Evolutionary conservation across 1,139 yeast species (phyloP).

Genomic region (Hemisphaericaspora lyxosophila): DNA sequence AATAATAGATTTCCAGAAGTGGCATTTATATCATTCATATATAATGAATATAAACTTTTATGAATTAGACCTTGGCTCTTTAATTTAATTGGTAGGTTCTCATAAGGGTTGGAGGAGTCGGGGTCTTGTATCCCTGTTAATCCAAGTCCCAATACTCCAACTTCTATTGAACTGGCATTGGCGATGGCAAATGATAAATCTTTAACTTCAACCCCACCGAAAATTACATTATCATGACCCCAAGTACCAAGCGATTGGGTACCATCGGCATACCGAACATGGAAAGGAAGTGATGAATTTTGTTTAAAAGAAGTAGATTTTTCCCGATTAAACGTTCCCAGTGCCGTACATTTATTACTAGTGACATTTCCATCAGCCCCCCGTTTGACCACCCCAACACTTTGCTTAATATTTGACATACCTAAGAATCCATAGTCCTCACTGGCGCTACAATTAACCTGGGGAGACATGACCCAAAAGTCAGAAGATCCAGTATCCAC

Average conservation of each 20-base stretch:
- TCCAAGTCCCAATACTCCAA: conserved; percentile 58
- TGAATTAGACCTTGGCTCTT: conserved; percentile 46
- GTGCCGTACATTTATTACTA: conserved; percentile 34
- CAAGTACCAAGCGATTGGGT: conserved; percentile 61
- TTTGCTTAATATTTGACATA: no score
- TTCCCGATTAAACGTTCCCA: conserved; percentile 41
- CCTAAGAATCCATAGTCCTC: no score
- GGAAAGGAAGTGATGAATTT: conserved; percentile 44
- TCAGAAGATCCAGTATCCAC: conserved; percentile 51
- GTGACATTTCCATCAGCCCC: no score
- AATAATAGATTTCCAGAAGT: conserved; percentile 26
- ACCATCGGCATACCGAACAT: conserved; percentile 71
- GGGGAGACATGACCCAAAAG: conserved; percentile 44
- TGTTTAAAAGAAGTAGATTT: conserved; percentile 31
- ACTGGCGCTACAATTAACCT: conserved; percentile 34
- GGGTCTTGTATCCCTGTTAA: conserved; percentile 50
- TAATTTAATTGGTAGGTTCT: conserved; percentile 33
- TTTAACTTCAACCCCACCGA: conserved; percentile 43
- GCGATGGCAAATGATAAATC: conserved; percentile 54
- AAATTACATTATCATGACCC: conserved; percentile 47
- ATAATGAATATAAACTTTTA: conserved; percentile 52
- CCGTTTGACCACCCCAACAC: no score
- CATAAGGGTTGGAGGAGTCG: conserved; percentile 39
- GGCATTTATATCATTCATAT: conserved; percentile 37
- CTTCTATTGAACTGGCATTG: conserved; percentile 38